Base-by-base conservation (phyloP, 345 rosid species). In the Citrus trifoliata region DNA sequence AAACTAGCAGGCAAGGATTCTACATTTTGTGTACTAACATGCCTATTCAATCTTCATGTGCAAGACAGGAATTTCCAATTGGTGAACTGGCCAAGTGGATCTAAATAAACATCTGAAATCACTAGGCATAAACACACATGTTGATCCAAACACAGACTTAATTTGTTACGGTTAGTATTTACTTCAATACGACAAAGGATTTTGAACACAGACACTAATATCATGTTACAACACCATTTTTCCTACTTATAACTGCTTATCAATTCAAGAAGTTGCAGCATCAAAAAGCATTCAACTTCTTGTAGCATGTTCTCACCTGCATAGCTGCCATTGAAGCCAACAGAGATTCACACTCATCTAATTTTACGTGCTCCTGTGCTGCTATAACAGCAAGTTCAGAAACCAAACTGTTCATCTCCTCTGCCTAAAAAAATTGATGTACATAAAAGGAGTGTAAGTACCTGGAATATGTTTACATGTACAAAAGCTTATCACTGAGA, bases 281-380 rank as follows among this genome's bases (percentile, higher is more conserved):
- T 55, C 14, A 32, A 32, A 55, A 24, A 24, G 19, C 22, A 32
- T 22, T 25, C 16, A 74, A 9, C 56, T 42, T 58, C 25, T 1
- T 37, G 48, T 4, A 24, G 19, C 38, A 46, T 35, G 13, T 40
- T 40, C 86, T 84, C 84, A 93, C 98, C 97, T 93, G 94, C 90
- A 86, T 80, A 48, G 87, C 89, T 60, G 92, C 86, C 0, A 90
- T 85, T 67, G 96, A 88, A 84, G 87, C 87, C 86, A 95, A 83
- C 14, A 95, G 83, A 77, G 86, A 71, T 88, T 93, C 92, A 77
- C 92, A 93, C 67, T 88, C 87, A 25, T 78, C 90, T 78, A 95
- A 88, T 90, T 89, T 79, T 66, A 85, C 77, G 35, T 82, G 88
- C 85, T 92, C 98, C 63, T 77, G 82, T 59, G 82, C 86, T 33